These are phyloP conservation scores for Brassica cretica DNA, from an alignment of 345 rosid species.

Conservation along the genomic window DNA sequence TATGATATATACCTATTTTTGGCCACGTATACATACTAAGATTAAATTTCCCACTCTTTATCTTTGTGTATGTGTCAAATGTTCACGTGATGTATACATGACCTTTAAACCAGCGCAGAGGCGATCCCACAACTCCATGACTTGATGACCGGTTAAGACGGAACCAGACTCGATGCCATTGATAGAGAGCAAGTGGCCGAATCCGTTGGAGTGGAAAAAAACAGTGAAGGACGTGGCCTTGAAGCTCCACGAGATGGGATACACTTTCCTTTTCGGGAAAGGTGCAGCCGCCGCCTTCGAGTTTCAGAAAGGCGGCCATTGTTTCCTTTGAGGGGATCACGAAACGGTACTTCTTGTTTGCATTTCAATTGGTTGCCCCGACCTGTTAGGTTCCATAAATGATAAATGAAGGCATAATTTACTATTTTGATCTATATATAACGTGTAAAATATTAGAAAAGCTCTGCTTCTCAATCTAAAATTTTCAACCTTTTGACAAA, in stretches of 20 bases:
- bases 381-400: conserved; percentile 44
- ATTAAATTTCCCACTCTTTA: too few species aligned
- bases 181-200: conserved; percentile 77
- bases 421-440: conserved; percentile 7
- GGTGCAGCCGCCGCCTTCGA: conserved; percentile 34
- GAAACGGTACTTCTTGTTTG: conserved; percentile 87
- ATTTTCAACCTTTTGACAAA: too few species aligned
- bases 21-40: too few species aligned
- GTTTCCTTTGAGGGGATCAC: conserved; percentile 71
- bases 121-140: conserved; percentile 95
- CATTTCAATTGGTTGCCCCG: conserved; percentile 85
- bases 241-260: conserved; percentile 50
- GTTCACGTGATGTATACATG: conserved; percentile 45
- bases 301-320: conserved; percentile 45
- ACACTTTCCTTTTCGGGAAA: conserved; percentile 42
- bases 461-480: too few species aligned
- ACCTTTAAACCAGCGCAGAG: conserved; percentile 70
- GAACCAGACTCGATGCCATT: conserved; percentile 76
- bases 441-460: background rate
- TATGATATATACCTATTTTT: too few species aligned
- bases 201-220: conserved; percentile 84
- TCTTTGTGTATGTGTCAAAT: too few species aligned
- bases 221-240: conserved; percentile 71
- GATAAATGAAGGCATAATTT: background rate
- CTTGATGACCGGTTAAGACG: conserved; percentile 60